Percentiles rank a stretch among this genome's conserved stretches.
Conservation (phyloP, 768 basidiomycete genomes). For the Asterophora parasitica region DNA sequence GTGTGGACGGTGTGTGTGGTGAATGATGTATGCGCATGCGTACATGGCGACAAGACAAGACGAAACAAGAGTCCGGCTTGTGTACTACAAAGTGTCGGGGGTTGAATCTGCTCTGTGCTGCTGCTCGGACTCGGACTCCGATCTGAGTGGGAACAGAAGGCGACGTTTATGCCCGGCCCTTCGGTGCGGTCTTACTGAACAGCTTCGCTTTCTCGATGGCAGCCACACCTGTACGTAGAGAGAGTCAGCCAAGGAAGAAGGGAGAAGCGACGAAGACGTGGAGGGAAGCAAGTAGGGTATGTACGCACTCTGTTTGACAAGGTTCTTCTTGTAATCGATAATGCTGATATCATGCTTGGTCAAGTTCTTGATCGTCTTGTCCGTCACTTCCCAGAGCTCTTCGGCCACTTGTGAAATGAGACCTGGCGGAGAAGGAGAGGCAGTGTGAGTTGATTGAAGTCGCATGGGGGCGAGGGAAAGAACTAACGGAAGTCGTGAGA, state of each 20-base stretch:
- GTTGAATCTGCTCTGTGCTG: no score
- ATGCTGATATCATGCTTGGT: conserved; percentile 90
- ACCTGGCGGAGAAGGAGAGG: conserved; percentile 37
- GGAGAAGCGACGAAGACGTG: background rate
- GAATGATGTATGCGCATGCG: background rate
- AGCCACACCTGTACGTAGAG: conserved; percentile 52
- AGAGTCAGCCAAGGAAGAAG: conserved; percentile 8
- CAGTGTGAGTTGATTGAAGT: conserved; percentile 5
- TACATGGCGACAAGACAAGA: no score
- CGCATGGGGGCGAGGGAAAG: background rate
- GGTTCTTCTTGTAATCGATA: conserved; percentile 86
- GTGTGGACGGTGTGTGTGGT: background rate
- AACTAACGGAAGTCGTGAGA: conserved; percentile 97
- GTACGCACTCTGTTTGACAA: conserved; percentile 70
- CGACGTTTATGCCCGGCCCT: conserved; percentile 53
- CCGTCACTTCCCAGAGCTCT: conserved; percentile 98
- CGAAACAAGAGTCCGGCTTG: no score
- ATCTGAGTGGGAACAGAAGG: no score
- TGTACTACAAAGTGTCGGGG: no score
- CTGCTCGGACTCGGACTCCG: no score
- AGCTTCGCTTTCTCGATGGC: conserved; percentile 93
- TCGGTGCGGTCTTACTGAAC: conserved; percentile 77
- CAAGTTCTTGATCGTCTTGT: conserved; percentile 88
- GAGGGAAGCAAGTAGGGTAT: background rate
- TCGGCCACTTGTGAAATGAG: conserved; percentile 97